A percentile compares a stretch with the other conserved stretches of the same genome.
Conservation (phyloP, 192 early-diverging fungal genomes). For the Coemansia sp. region DNA sequence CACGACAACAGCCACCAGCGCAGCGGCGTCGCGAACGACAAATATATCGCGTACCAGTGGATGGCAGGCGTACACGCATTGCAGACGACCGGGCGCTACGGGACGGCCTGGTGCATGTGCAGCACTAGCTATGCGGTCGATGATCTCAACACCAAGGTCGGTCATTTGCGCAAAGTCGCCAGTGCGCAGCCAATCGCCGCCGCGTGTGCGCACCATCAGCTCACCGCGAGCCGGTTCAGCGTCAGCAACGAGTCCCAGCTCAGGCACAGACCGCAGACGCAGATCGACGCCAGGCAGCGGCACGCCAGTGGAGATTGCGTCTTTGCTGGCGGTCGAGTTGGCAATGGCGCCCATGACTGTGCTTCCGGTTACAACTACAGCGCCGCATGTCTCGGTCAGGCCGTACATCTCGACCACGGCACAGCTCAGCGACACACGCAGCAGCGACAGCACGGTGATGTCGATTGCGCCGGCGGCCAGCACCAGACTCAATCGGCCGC, state of each 20-base stretch:
- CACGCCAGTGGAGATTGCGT: slow-evolving; percentile 67
- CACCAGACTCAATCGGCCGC: slow-evolving; percentile 61
- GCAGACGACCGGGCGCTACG: slow-evolving; percentile 86
- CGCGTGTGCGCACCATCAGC: slow-evolving; percentile 75
- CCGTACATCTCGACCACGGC: slow-evolving; percentile 58
- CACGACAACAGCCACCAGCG: slow-evolving; percentile 83
- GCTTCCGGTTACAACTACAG: background rate
- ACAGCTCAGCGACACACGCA: slow-evolving; percentile 60
- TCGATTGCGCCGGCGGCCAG: slow-evolving; percentile 66
- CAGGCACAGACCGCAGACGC: slow-evolving; percentile 82
- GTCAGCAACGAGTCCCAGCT: slow-evolving; percentile 76
- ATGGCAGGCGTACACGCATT: slow-evolving; percentile 69
- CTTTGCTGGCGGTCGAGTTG: slow-evolving; percentile 17
- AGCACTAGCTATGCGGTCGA: slow-evolving; percentile 78
- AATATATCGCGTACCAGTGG: slow-evolving; percentile 81
- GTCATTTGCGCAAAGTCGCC: slow-evolving; percentile 87
- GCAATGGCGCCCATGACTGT: background rate
- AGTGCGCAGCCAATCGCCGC: slow-evolving; percentile 79
- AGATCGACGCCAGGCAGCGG: slow-evolving; percentile 74
- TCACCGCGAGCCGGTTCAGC: slow-evolving; percentile 87
- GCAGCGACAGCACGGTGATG: slow-evolving; percentile 59
- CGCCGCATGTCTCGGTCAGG: slow-evolving; percentile 15
- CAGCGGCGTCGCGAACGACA: slow-evolving; percentile 83
- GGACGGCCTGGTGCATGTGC: slow-evolving; percentile 75
- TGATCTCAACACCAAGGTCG: slow-evolving; percentile 67